Evolutionary conservation across 1,139 yeast genomes (phyloP).

Genomic region (Entelexis sorbosivorans): DNA sequence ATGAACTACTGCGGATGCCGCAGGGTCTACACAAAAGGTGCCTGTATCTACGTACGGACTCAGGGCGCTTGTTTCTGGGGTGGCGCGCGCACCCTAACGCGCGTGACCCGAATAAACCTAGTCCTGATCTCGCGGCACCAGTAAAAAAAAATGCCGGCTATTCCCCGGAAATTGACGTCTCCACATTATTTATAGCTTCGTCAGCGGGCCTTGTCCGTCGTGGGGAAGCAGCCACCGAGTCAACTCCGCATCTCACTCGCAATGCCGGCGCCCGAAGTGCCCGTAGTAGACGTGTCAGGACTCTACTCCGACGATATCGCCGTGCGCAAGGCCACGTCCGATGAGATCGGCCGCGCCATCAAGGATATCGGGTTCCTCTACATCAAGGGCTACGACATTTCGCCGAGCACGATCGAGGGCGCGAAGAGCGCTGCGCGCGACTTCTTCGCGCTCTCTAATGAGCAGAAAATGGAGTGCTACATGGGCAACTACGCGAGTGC

Average conservation of each 20-base stretch:
- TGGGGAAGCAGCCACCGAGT: background rate
- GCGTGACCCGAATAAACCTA: too few species aligned
- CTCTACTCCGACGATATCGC: slow-evolving; percentile 7
- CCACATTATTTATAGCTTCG: too few species aligned
- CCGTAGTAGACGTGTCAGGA: slow-evolving; percentile 12
- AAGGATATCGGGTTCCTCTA: slow-evolving; percentile 29
- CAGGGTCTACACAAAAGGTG: too few species aligned
- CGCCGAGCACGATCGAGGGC: slow-evolving; percentile 20
- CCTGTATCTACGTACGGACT: too few species aligned
- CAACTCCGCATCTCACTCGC: background rate
- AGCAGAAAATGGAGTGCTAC: slow-evolving; percentile 26
- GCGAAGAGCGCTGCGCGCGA: slow-evolving; percentile 24
- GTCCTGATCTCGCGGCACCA: too few species aligned
- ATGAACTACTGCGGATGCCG: too few species aligned
- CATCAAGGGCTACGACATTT: slow-evolving; percentile 27
- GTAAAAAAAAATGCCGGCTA: too few species aligned
- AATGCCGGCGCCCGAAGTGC: too few species aligned
- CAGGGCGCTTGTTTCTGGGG: too few species aligned
- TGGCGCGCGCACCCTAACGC: too few species aligned
- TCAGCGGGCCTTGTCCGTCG: too few species aligned
- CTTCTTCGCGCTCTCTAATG: slow-evolving; percentile 26
- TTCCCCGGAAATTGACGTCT: too few species aligned
- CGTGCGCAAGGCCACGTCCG: slow-evolving; percentile 6
- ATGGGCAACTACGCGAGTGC: slow-evolving; percentile 24
- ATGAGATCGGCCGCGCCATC: slow-evolving; percentile 13